Base-by-base conservation (phyloP, 2,329 filamentous ascomycete species). In the Penicillium capsulatum region DNA sequence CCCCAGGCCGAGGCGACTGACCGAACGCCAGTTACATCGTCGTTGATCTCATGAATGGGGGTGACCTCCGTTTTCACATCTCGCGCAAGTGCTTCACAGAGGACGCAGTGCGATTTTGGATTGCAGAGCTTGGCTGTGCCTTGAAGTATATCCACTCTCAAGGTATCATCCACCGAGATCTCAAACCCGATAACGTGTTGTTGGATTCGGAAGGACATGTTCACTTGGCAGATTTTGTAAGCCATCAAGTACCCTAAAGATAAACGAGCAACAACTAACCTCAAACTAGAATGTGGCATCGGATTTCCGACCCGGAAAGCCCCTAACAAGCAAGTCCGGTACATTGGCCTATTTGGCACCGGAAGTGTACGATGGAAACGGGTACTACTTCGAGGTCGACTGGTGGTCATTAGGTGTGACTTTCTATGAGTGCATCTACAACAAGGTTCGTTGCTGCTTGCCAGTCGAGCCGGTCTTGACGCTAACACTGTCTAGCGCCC, bases 381-480 rank as follows among this genome's bases (percentile, higher is more conserved):
- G 92, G 27, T 98, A 98, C 60, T 83, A 86, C 44, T 81, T 82
- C 32, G 86, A 92, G 54, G 90, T 92, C 29, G 92, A 98, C 64
- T 98, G 92, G 92, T 98, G 92, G 92, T 97, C 92, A 4, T 69
- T 98, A 15, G 92, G 92, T 34, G 92, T 98, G 31, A 77, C 94
- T n/a, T 97, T 97, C 65, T 98, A 96, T 66, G 92, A 98, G 66
- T 97, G 92, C 75, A 96, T 98, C 51, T 98, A 97, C 71, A 95
- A 94, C 71, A 97, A 94, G 83, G 88, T 89, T 34, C 16, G 36
- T 31, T 13, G 9, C 14, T 20, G 13, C 10, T 17, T 6, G 22
- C 24, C 11, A 1, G 5, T 30, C 29, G 9, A 7, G 20, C 45
- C 16, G 5, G n/a, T 11, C 2, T 8, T 26, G n/a, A 13, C 5